Evolutionary conservation across 495 filamentous ascomycete species (phyloP), one percentile per base, ranked within the genome.

Genomic region (Penicillium lagena): DNA sequence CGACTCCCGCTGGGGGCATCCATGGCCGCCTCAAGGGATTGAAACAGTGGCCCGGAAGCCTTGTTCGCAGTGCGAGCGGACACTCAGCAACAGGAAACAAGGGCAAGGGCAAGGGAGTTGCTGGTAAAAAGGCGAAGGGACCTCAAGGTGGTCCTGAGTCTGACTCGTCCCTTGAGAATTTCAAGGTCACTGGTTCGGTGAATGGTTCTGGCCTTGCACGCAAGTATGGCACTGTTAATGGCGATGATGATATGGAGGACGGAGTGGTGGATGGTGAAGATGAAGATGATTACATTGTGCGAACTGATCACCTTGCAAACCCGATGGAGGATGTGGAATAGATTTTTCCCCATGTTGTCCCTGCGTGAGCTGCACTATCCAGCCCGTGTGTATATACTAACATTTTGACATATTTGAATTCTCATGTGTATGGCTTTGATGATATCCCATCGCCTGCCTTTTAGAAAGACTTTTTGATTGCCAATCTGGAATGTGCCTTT

Each of bases 201-300:
- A 22, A 22, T 22, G 22, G 22, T 22, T 22, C 22, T 22, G 22
- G 22, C 22, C 22, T 22, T 22, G 22, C 22, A 22, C 22, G 22
- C 22, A 22, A 22, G 22, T 22, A 61, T 35, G 49, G 61, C 43
- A 55, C 53, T 47, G 47, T 63, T 46, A 53, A 65, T 32, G 50
- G 70, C 60, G 59, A 71, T 45, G 49, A 72, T 55, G 53, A 34
- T 34, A 64, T 47, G 27, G 66, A 67, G 35, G 67, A 67, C 27
- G 57, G 65, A 22, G 59, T 56, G n/a, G 52, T 57, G 17, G 70
- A 64, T 35, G 22, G 15, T 17, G 68, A 65, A 30, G 71, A 71
- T 49, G 66, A 78, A 35, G 76, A 78, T 42, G 71, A 79, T 34
- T 71, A 73, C 40, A 43, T 73, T 46, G 62, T 72, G 7, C 57